These are phyloP conservation scores for Penicillium sp. DNA, from an alignment of 2,329 filamentous ascomycete species.

Conservation along the genomic window DNA sequence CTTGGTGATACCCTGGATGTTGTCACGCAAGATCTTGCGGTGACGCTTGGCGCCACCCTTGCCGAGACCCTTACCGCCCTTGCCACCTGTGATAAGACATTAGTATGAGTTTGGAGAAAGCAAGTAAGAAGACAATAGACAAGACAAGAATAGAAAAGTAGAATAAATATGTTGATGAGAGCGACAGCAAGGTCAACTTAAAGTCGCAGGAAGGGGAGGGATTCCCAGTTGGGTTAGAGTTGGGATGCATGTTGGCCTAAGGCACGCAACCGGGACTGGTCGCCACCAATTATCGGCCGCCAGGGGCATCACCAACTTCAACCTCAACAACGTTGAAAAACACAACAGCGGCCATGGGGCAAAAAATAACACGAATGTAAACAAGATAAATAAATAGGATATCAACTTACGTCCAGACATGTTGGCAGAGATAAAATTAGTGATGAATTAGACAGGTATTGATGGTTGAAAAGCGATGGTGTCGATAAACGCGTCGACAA, in stretches of 20 bases:
- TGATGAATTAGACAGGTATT: slow-evolving; percentile 15
- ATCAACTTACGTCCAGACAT: slow-evolving; percentile 45
- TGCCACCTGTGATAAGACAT: slow-evolving; percentile 64
- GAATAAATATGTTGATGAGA: neutral
- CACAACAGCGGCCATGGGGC: neutral
- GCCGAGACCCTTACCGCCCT: slow-evolving; percentile 96
- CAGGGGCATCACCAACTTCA: slow-evolving; percentile 20
- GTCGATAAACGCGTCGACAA: slow-evolving; percentile 20
- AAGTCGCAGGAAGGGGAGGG: neutral
- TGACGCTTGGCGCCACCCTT: slow-evolving; percentile 99
- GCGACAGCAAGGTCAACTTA: neutral
- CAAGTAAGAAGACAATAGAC: neutral
- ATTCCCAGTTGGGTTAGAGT: slow-evolving; percentile 12
- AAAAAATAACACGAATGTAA: slow-evolving; percentile 1
- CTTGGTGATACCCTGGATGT: slow-evolving; percentile 99
- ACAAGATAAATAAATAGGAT: slow-evolving; percentile 3
- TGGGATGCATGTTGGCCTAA: slow-evolving; percentile 14
- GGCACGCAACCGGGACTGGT: slow-evolving; percentile 5
- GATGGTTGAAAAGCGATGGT: slow-evolving; percentile 7
- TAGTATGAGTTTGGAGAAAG: slow-evolving; percentile 10
- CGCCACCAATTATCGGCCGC: slow-evolving; percentile 25
- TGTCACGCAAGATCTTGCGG: slow-evolving; percentile 99
- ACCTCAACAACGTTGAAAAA: neutral
- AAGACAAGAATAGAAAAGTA: neutral
- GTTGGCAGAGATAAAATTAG: slow-evolving; percentile 19